These are phyloP conservation scores for Phaseolus coccineus DNA, from an alignment of 331 rosid genomes.

Conservation along the genomic window DNA sequence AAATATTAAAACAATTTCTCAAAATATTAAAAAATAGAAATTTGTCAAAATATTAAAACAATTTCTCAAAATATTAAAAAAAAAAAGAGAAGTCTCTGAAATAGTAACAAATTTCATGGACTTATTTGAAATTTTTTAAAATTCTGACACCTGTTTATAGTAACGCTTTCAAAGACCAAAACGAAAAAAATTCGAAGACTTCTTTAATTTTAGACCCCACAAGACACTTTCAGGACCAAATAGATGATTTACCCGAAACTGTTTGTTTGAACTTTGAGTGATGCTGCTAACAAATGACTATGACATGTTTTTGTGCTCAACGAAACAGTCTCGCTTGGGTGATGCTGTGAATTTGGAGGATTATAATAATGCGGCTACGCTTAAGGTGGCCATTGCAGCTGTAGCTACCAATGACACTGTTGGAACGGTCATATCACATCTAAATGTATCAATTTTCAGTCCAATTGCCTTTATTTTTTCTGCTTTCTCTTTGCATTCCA, in stretches of 20 bases:
- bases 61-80: too few relatives aligned
- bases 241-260: too few relatives aligned
- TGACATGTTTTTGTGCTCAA: neutral
- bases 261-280: neutral
- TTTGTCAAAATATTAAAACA: too few relatives aligned
- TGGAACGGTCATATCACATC: slow-evolving; percentile 62
- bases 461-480: neutral
- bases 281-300: neutral
- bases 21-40: too few relatives aligned
- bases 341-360: slow-evolving; percentile 66
- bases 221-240: neutral
- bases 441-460: slow-evolving; percentile 54
- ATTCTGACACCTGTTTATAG: too few relatives aligned
- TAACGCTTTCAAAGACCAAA: neutral
- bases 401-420: slow-evolving; percentile 69
- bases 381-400: slow-evolving; percentile 85
- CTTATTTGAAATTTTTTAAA: neutral
- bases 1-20: too few relatives aligned
- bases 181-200: neutral
- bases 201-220: neutral
- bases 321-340: slow-evolving; percentile 59
- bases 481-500: neutral
- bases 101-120: neutral
- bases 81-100: too few relatives aligned
- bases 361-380: slow-evolving; percentile 72